A percentile compares a stretch with the other conserved stretches of the same genome.
Conservation (phyloP, 73 alveolate genomes). For the Paramecium sonneborni region DNA sequence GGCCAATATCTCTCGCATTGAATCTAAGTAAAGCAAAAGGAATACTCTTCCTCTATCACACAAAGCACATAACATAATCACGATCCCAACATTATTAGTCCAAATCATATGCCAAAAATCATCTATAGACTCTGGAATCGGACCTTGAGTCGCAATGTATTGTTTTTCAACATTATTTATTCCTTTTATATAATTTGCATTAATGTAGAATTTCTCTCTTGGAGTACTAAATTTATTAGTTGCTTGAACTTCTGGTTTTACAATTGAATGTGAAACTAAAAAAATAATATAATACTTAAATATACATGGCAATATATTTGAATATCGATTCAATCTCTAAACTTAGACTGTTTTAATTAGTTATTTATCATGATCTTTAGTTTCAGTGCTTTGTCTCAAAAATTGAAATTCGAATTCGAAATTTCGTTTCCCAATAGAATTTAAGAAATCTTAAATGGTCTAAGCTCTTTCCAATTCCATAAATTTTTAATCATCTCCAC, state of each 20-base stretch:
- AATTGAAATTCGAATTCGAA: constrained; percentile 69
- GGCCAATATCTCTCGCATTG: constrained; percentile 92
- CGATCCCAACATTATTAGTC: constrained; percentile 76
- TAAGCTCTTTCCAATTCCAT: background rate
- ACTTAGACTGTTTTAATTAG: constrained; percentile 7
- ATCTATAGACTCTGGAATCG: background rate
- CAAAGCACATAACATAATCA: constrained; percentile 81
- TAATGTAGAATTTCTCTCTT: constrained; percentile 68
- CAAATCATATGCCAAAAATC: constrained; percentile 78
- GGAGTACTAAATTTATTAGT: background rate
- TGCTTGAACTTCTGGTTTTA: constrained; percentile 29
- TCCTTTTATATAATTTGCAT: constrained; percentile 74
- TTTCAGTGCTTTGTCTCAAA: constrained; percentile 71
- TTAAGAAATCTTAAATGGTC: background rate
- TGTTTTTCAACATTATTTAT: constrained; percentile 22
- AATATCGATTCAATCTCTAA: constrained; percentile 68
- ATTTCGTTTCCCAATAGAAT: constrained; percentile 20
- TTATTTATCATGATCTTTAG: constrained; percentile 65
- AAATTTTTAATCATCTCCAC: background rate
- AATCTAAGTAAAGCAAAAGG: background rate
- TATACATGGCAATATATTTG: constrained; percentile 71
- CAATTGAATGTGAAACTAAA: constrained; percentile 68
- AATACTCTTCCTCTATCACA: constrained; percentile 66
- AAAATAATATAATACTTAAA: background rate
- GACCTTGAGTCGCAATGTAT: background rate